Evolutionary conservation across 495 filamentous ascomycete genomes (phyloP).

Genomic region (Podospora tetraspora): DNA sequence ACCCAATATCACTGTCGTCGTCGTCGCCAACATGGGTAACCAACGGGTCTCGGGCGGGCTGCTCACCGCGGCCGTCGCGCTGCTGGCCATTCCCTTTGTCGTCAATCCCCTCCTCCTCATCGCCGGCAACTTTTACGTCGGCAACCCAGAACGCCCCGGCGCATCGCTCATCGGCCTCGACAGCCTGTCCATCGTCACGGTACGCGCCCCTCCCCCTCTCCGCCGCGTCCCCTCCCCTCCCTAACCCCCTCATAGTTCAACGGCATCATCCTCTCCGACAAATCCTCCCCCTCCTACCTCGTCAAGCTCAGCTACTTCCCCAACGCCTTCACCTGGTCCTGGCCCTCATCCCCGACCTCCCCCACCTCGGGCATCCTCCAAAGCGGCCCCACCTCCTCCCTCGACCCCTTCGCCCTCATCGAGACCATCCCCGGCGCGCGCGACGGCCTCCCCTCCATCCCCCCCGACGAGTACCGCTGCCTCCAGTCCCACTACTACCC

Average conservation of each 20-base stretch:
- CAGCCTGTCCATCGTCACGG: not conserved
- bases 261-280: constrained; percentile 9
- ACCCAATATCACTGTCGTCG: not conserved
- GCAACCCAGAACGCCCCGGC: not conserved
- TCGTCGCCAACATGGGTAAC: not conserved
- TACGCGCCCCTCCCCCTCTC: not conserved
- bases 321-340: constrained; percentile 10
- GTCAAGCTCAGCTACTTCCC: constrained; percentile 3
- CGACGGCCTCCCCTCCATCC: not conserved
- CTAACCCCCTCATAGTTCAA: constrained; percentile 1
- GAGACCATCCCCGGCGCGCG: not conserved
- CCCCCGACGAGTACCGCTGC: not conserved
- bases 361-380: constrained; percentile 1
- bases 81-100: not conserved
- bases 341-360: constrained; percentile 1
- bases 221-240: too few species aligned
- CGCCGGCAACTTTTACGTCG: constrained; percentile 2
- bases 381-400: not conserved
- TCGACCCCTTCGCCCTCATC: constrained; percentile 1
- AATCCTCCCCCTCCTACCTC: not conserved
- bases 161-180: not conserved
- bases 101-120: not conserved
- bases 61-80: not conserved
- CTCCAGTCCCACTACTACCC: not conserved
- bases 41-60: not conserved